These are phyloP conservation scores for Paulownia fortunei DNA, from an alignment of 257 asterid genomes.

Conservation along the genomic window DNA sequence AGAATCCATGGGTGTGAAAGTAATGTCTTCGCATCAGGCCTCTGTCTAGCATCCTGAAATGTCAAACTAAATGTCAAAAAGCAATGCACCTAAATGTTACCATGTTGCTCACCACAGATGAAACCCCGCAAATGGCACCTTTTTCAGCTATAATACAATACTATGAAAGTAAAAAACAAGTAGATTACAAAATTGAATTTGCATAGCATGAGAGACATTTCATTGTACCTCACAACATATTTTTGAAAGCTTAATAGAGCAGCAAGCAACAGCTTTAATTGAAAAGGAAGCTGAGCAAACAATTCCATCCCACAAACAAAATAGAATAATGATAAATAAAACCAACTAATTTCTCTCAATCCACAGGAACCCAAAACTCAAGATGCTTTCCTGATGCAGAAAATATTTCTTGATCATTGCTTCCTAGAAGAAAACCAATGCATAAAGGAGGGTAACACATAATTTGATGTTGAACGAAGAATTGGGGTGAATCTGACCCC, in stretches of 20 bases:
- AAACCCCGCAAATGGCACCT: not conserved
- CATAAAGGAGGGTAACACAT: not conserved
- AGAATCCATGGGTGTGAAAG: slow-evolving; percentile 80
- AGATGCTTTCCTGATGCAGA: not conserved
- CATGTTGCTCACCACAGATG: not conserved
- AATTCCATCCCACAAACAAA: not conserved
- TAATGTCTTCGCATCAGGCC: slow-evolving; percentile 81
- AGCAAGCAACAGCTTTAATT: not conserved
- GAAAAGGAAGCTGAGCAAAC: not conserved
- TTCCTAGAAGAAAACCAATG: not conserved
- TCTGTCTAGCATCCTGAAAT: slow-evolving; percentile 80
- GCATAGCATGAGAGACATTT: not conserved
- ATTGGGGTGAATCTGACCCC: not conserved
- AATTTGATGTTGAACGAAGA: not conserved
- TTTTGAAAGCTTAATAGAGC: not conserved
- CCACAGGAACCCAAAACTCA: not conserved
- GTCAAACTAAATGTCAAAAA: slow-evolving; percentile 28
- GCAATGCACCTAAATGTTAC: not conserved
- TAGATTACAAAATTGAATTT: not conserved
- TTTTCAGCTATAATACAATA: not conserved
- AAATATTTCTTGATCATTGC: not conserved
- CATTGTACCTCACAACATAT: not conserved
- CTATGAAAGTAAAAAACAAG: not conserved
- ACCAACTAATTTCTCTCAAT: not conserved
- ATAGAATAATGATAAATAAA: too few species aligned